phyloP scores from a whole-genome alignment of 495 filamentous ascomycete genomes.

The Chaetomidium leptoderma region DNA sequence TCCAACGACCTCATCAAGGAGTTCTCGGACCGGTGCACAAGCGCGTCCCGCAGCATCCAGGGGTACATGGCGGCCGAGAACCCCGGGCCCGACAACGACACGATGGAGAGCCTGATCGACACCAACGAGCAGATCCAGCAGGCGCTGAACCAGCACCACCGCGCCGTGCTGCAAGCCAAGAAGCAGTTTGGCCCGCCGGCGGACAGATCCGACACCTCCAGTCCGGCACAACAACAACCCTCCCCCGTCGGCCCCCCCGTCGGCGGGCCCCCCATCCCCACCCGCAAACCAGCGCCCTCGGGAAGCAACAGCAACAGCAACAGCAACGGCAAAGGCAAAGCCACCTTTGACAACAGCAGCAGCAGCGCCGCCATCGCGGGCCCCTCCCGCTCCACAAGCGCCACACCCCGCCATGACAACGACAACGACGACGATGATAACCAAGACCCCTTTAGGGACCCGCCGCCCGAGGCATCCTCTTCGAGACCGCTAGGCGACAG shows the following conservation, averaged over 20 bases:
- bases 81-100: conserved; percentile 84
- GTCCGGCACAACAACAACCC: background rate
- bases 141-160: conserved; percentile 73
- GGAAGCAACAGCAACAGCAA: conserved; percentile 5
- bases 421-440: conserved; percentile 22
- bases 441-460: conserved; percentile 49
- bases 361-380: conserved; percentile 20
- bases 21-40: conserved; percentile 81
- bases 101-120: conserved; percentile 86
- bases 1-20: conserved; percentile 84
- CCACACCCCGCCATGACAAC: conserved; percentile 26
- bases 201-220: conserved; percentile 23
- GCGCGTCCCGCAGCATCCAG: conserved; percentile 73
- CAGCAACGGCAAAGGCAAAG: conserved; percentile 45
- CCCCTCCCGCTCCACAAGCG: conserved; percentile 37
- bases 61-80: conserved; percentile 73
- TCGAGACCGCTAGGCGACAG: conserved; percentile 14
- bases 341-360: conserved; percentile 18
- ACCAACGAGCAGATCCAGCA: conserved; percentile 84
- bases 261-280: background rate
- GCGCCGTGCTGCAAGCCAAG: conserved; percentile 71
- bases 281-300: background rate
- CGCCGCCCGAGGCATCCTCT: conserved; percentile 24
- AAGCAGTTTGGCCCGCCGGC: conserved; percentile 37
- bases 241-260: background rate